Evolutionary conservation across 176 grass and related monocot genomes (phyloP).

Genomic region (Poa pratensis): DNA sequence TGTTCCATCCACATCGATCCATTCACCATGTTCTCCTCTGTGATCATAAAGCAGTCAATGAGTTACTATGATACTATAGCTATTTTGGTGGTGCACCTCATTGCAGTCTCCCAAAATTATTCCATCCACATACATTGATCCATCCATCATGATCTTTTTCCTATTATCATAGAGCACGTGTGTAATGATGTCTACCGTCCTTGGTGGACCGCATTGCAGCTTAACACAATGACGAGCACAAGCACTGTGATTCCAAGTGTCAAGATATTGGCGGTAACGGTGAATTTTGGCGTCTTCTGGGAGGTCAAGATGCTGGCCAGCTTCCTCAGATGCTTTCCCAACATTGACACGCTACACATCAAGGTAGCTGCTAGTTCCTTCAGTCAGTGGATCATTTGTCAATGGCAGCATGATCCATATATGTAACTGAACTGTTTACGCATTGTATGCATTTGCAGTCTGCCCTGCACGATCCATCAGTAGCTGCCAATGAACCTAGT

Average conservation of each 20-base stretch:
- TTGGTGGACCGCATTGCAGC: not conserved
- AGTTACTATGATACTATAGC: not conserved
- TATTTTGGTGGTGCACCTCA: not conserved
- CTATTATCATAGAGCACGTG: not conserved
- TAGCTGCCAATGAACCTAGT: not conserved
- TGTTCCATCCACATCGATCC: no score
- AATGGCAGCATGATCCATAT: not conserved
- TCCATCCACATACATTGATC: not conserved
- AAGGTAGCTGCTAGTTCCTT: not conserved
- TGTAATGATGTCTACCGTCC: not conserved
- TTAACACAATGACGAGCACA: not conserved
- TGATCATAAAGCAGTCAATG: not conserved
- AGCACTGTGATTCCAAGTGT: not conserved
- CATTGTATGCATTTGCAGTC: slow-evolving; percentile 21
- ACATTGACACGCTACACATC: slow-evolving; percentile 32
- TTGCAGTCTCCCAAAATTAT: not conserved
- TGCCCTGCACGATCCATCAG: not conserved
- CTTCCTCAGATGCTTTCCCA: slow-evolving; percentile 42
- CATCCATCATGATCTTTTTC: not conserved
- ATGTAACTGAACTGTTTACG: not conserved
- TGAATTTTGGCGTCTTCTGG: not conserved
- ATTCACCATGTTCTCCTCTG: not conserved
- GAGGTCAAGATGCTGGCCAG: slow-evolving; percentile 2
- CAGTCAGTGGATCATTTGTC: not conserved
- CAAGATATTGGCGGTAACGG: not conserved